phyloP scores from a whole-genome alignment of 768 basidiomycete species.

The Arthromyces matolae region DNA sequence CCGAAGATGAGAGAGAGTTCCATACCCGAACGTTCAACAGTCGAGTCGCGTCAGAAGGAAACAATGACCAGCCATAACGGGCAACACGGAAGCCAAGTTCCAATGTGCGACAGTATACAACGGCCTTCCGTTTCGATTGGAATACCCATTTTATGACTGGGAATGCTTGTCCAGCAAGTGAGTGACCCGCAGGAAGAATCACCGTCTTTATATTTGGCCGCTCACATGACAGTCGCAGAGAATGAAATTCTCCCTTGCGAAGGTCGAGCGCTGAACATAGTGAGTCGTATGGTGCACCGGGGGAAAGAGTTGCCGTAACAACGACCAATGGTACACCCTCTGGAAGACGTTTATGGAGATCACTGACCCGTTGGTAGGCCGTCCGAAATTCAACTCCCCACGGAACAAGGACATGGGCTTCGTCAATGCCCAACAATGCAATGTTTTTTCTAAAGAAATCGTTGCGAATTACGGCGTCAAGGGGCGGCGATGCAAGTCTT shows the following conservation, averaged over 20 bases:
- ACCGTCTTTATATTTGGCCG: conserved; percentile 4
- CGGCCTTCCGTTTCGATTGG: neutral
- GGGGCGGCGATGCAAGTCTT: neutral
- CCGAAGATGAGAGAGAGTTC: conserved; percentile 8
- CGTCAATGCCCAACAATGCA: neutral
- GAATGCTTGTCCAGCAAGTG: conserved; percentile 1
- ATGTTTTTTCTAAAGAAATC: neutral
- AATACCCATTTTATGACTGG: conserved; percentile 7
- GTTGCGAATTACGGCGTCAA: neutral
- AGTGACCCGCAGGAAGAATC: neutral
- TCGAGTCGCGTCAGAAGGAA: neutral
- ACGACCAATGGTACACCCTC: neutral
- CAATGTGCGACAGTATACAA: conserved; percentile 4
- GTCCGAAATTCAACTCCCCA: neutral
- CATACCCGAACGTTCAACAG: no score
- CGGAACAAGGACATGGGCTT: neutral
- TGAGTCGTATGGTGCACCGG: conserved; percentile 1
- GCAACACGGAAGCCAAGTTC: conserved; percentile 2
- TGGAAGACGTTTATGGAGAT: neutral
- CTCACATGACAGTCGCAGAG: conserved; percentile 4
- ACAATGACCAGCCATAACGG: conserved; percentile 7
- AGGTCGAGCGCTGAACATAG: neutral
- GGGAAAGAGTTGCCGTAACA: conserved; percentile 5
- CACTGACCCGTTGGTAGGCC: neutral
- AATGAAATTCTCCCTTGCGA: neutral